These are phyloP conservation scores for Neonothopanus nambi DNA, from an alignment of 1,284 basidiomycete genomes.

Conservation along the genomic window DNA sequence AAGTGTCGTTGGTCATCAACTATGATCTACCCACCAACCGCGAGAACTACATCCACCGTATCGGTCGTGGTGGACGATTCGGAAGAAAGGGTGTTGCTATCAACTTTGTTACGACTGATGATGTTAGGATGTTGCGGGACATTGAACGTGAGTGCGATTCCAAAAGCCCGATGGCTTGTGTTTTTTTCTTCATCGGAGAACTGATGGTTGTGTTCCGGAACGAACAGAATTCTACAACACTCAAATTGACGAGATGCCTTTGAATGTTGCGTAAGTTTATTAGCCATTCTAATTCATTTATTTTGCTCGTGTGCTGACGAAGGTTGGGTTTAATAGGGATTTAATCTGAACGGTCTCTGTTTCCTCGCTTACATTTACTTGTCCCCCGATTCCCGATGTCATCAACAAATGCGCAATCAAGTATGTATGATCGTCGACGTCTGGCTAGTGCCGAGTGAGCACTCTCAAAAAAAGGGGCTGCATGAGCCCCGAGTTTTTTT, in stretches of 20 bases:
- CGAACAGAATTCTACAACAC: constrained; percentile 89
- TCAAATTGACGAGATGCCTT: constrained; percentile 97
- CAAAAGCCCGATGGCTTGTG: neutral
- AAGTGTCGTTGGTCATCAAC: constrained; percentile 94
- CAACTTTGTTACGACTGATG: constrained; percentile 93
- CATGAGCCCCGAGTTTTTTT: neutral
- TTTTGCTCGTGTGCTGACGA: constrained; percentile 19
- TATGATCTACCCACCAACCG: constrained; percentile 86
- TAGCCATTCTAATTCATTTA: constrained; percentile 11
- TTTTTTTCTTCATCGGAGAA: neutral
- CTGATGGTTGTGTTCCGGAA: neutral
- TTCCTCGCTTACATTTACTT: constrained; percentile 15
- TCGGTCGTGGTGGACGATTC: constrained; percentile 94
- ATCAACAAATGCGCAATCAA: neutral
- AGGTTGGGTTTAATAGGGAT: constrained; percentile 39
- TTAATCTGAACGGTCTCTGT: constrained; percentile 41
- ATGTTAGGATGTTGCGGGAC: constrained; percentile 93
- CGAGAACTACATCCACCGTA: constrained; percentile 97
- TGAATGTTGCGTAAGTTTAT: constrained; percentile 80
- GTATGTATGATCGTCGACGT: neutral
- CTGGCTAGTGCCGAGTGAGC: neutral
- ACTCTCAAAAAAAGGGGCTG: neutral
- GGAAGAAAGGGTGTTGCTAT: constrained; percentile 92
- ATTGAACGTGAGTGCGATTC: constrained; percentile 78
- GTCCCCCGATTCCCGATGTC: neutral